These are phyloP conservation scores for Amanita molliuscula DNA, from an alignment of 768 basidiomycete species.

Conservation along the genomic window DNA sequence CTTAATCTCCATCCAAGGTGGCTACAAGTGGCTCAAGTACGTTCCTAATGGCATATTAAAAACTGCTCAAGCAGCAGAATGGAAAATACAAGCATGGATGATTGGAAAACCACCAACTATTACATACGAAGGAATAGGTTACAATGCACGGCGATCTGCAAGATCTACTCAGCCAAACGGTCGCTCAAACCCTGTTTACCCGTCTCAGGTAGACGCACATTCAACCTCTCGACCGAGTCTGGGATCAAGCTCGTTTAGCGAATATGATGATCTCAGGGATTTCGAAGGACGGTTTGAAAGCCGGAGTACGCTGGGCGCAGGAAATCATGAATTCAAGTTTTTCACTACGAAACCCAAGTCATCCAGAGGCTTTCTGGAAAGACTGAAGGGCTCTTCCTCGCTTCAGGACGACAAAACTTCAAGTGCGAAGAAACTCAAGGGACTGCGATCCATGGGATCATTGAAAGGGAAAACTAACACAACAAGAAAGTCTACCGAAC, in stretches of 20 bases:
- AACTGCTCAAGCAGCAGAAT: constrained; percentile 94
- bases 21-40: constrained; percentile 96
- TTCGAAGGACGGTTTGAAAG: constrained; percentile 85
- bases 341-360: constrained; percentile 39
- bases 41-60: constrained; percentile 88
- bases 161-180: constrained; percentile 10
- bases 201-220: constrained; percentile 24
- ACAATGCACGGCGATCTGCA: constrained; percentile 34
- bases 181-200: constrained; percentile 16
- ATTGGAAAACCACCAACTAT: constrained; percentile 89
- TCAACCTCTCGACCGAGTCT: constrained; percentile 50
- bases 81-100: constrained; percentile 96
- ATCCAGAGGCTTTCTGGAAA: constrained; percentile 58
- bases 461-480: constrained; percentile 45
- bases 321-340: constrained; percentile 21
- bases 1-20: constrained; percentile 31
- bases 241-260: constrained; percentile 67
- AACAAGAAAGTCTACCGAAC: constrained; percentile 25
- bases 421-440: constrained; percentile 52
- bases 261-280: constrained; percentile 81
- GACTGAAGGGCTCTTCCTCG: constrained; percentile 42
- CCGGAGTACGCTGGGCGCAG: constrained; percentile 56
- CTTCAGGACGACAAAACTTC: constrained; percentile 28
- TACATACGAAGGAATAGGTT: constrained; percentile 80
- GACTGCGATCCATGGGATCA: constrained; percentile 73